These are phyloP conservation scores for Coleophoma crateriformis DNA, from an alignment of 2,329 filamentous ascomycete genomes.

Conservation along the genomic window DNA sequence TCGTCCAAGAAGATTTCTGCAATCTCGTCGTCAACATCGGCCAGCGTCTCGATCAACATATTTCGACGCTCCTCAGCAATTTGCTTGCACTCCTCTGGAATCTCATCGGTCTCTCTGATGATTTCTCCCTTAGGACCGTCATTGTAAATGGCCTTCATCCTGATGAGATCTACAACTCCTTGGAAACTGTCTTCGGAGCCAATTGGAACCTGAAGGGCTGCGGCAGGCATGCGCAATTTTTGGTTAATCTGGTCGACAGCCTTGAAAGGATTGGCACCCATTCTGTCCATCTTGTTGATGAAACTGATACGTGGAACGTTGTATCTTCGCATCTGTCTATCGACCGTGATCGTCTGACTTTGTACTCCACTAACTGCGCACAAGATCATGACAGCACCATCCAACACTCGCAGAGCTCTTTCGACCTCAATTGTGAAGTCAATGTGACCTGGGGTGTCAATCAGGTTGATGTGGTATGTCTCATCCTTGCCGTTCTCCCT, in stretches of 20 bases:
- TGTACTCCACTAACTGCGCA: conserved; percentile 97
- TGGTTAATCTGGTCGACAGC: conserved; percentile 95
- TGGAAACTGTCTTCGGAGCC: conserved; percentile 86
- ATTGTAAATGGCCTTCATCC: conserved; percentile 91
- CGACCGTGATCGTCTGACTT: conserved; percentile 95
- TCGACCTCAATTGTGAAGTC: conserved; percentile 99
- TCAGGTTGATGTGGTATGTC: conserved; percentile 96
- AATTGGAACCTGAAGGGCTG: conserved; percentile 91
- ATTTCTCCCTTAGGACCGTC: conserved; percentile 77
- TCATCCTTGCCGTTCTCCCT: conserved; percentile 77
- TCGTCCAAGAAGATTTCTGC: conserved; percentile 93
- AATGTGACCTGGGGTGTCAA: conserved; percentile 97
- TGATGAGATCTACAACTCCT: conserved; percentile 86
- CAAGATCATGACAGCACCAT: conserved; percentile 97
- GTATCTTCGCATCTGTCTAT: conserved; percentile 98
- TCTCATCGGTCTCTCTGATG: conserved; percentile 70
- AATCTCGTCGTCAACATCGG: conserved; percentile 97
- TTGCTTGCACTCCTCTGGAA: conserved; percentile 74
- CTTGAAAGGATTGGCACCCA: conserved; percentile 97
- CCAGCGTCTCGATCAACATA: conserved; percentile 87
- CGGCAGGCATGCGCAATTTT: conserved; percentile 89
- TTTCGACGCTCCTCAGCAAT: conserved; percentile 77
- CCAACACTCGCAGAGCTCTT: conserved; percentile 86
- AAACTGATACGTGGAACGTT: conserved; percentile 94
- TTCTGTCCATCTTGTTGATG: conserved; percentile 99